These are phyloP conservation scores for Fonsecaea pugnacius DNA, from an alignment of 2,329 filamentous ascomycete species.

Conservation along the genomic window DNA sequence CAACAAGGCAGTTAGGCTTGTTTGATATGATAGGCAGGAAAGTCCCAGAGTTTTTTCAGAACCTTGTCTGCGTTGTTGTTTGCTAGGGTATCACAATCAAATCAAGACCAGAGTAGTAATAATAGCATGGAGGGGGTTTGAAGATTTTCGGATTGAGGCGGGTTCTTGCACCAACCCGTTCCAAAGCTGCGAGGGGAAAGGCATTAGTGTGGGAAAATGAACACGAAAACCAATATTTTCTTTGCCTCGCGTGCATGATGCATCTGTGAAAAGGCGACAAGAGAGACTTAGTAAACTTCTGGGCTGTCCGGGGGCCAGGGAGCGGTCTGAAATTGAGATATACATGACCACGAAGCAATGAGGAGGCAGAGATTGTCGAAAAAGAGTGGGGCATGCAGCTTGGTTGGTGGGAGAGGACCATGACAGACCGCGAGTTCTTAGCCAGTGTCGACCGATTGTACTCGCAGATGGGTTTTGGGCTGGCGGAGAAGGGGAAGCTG, in stretches of 20 bases:
- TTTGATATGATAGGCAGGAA: background rate
- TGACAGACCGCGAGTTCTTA: constrained; percentile 22
- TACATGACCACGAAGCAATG: constrained; percentile 9
- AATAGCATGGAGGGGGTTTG: background rate
- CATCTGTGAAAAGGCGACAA: background rate
- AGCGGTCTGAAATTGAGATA: constrained; percentile 9
- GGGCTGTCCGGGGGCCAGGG: background rate
- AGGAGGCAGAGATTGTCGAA: constrained; percentile 3
- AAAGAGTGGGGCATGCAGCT: background rate
- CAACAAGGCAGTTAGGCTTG: background rate
- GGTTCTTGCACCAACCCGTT: background rate
- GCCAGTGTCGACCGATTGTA: background rate
- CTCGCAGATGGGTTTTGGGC: background rate
- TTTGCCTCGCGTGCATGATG: background rate
- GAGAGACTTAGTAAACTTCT: background rate
- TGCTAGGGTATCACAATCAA: background rate
- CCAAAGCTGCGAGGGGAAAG: background rate
- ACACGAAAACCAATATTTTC: background rate
- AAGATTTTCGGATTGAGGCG: background rate
- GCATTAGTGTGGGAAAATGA: background rate
- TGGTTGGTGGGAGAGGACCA: constrained; percentile 14
- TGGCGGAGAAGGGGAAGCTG: background rate
- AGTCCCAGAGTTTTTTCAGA: background rate
- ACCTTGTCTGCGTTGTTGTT: background rate
- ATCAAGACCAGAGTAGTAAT: background rate